Conservation (phyloP, 1,284 basidiomycete species). For the Sutorius eximius region DNA sequence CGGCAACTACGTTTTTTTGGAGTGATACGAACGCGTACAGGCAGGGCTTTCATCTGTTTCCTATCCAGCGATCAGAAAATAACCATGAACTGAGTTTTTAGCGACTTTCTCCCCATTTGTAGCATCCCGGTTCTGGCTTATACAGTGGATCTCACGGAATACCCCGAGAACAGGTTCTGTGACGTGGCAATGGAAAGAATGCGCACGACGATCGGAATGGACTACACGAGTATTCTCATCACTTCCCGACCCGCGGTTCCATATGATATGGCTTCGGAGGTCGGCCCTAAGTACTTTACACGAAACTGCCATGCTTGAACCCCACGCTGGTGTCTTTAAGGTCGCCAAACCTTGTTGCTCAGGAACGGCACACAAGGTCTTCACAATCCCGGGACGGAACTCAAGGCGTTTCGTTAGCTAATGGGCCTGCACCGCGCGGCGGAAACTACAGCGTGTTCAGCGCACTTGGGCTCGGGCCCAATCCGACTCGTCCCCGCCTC, state of each 20-base stretch:
- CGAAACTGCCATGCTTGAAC: conserved; percentile 2
- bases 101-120: conserved; percentile 8
- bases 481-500: background rate
- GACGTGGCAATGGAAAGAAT: conserved; percentile 22
- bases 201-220: background rate
- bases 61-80: background rate
- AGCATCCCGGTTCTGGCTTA: background rate
- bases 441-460: background rate
- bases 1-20: background rate
- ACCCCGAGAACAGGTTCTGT: background rate
- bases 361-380: background rate
- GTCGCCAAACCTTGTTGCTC: background rate
- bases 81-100: background rate
- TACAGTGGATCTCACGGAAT: conserved; percentile 1
- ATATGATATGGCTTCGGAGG: conserved; percentile 2
- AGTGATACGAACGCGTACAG: background rate
- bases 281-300: conserved; percentile 17
- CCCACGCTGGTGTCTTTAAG: conserved; percentile 8
- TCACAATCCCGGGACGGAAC: background rate
- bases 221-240: background rate
- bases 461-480: background rate
- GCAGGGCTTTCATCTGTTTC: background rate
- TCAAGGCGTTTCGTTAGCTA: background rate
- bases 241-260: conserved; percentile 7
- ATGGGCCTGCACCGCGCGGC: background rate